Base-by-base conservation (phyloP, 148 eudicot genomes). In the Silene conica region DNA sequence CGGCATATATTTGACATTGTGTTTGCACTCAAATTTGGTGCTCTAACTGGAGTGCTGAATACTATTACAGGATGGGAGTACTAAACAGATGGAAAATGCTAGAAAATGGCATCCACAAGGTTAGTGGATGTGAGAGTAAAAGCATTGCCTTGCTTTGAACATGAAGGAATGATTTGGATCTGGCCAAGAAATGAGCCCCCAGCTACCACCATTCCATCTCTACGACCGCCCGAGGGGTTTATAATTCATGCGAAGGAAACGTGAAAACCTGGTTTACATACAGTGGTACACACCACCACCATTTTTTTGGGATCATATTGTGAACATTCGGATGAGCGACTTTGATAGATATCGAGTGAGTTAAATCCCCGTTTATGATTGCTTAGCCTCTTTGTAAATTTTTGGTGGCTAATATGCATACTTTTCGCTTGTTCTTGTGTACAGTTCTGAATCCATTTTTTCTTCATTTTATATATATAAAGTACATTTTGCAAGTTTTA, bases 121-220 rank as follows among this genome's bases (percentile, higher is more conserved):
- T 80, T 87, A 54, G 70, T 88, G 72, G 86, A 95, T 74, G 90
- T 88, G 41, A 86, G 88, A 73, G 86, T 95, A 75, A 92, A 79
- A 70, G 82, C 98, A 54, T 64, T 95, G 63, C 98, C 92, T 4
- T 95, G 98, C 84, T 87, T 88, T 75, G 98, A 95, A 83, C 88
- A 89, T 73, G 97, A 89, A 72, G 98, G 98, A 25, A 84, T 95
- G 92, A 84, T 95, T 78, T 95, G 98, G 98, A 84, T 95, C 80
- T 95, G 97, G 98, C 97, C 98, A 1, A 97, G 97, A 43, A 81
- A 76, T 79, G 98, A 90, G 25, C 92, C 97, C 74, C 97, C 97
- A 46, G 79, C 93, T 18, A 82, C 93, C 64, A 77, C 70, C 21
- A 50, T 92, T 64, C 97, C 98, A 82, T 95, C 96, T 52, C 75